phyloP scores from a whole-genome alignment of 2,329 filamentous ascomycete genomes.

The Tolypocladium tundrense region DNA sequence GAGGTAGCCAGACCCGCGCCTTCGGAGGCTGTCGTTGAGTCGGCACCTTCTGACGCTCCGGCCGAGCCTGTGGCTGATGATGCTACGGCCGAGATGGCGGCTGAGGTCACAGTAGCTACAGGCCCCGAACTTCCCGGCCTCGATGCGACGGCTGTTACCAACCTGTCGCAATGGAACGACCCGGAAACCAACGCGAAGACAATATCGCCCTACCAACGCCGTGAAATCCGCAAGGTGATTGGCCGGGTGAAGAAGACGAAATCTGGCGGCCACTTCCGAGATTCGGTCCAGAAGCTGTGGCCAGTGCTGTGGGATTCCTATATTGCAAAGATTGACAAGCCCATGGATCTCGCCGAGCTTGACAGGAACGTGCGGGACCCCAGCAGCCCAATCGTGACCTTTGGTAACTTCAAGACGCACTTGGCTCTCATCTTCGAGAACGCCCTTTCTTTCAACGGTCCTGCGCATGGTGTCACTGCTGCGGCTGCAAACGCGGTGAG shows the following conservation, averaged over 20 bases:
- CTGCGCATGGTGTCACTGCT: slow-evolving; percentile 60
- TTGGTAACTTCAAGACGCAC: slow-evolving; percentile 66
- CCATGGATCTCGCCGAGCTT: slow-evolving; percentile 77
- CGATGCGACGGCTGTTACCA: slow-evolving; percentile 12
- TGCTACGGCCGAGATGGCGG: slow-evolving; percentile 1
- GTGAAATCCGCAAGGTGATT: slow-evolving; percentile 54
- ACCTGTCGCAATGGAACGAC: slow-evolving; percentile 30
- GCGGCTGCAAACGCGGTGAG: slow-evolving; percentile 46
- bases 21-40: slow-evolving; percentile 7
- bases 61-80: slow-evolving; percentile 9
- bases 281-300: slow-evolving; percentile 67
- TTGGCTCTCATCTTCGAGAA: slow-evolving; percentile 73
- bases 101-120: slow-evolving; percentile 3
- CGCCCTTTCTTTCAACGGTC: slow-evolving; percentile 71
- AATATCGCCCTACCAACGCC: slow-evolving; percentile 50
- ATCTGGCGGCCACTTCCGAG: slow-evolving; percentile 62
- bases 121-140: slow-evolving; percentile 6
- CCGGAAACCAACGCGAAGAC: slow-evolving; percentile 31
- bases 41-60: neutral
- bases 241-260: slow-evolving; percentile 80
- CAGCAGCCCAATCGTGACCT: slow-evolving; percentile 46
- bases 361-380: slow-evolving; percentile 68
- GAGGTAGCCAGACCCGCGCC: slow-evolving; percentile 12
- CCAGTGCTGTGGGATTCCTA: slow-evolving; percentile 68
- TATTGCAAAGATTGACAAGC: slow-evolving; percentile 56